These are phyloP conservation scores for Microdochium trichocladiopsis DNA, from an alignment of 2,329 filamentous ascomycete genomes.

Conservation along the genomic window DNA sequence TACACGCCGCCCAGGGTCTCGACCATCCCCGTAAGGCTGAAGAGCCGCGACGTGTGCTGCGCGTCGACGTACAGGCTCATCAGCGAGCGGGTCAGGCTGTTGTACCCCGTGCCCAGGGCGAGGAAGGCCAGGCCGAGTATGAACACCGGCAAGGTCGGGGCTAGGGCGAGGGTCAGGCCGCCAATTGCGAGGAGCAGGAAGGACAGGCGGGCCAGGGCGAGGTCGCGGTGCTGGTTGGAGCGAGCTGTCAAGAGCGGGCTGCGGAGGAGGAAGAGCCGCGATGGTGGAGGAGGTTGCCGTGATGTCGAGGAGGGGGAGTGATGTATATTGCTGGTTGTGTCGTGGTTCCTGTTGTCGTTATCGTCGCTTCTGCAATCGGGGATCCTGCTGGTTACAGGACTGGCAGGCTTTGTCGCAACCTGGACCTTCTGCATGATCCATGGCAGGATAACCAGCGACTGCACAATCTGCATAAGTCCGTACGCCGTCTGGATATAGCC, in stretches of 20 bases:
- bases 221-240: constrained; percentile 16
- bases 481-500: constrained; percentile 22
- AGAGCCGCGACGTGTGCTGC: constrained; percentile 20
- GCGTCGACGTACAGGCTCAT: constrained; percentile 21
- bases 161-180: constrained; percentile 13
- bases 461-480: constrained; percentile 16
- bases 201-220: constrained; percentile 16
- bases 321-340: not conserved
- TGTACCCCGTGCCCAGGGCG: constrained; percentile 18
- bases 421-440: constrained; percentile 10
- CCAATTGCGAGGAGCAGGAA: constrained; percentile 14
- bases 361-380: not conserved
- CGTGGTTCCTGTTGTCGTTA: not conserved
- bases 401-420: constrained; percentile 7
- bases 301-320: no score
- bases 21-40: constrained; percentile 20
- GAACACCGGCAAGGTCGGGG: constrained; percentile 16
- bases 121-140: constrained; percentile 18
- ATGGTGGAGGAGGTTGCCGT: no score
- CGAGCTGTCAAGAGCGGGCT: not conserved
- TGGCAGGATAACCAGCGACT: constrained; percentile 18
- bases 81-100: constrained; percentile 16
- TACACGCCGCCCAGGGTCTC: constrained; percentile 20
- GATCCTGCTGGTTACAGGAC: no score
- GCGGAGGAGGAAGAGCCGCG: not conserved